Percentiles rank a stretch among this genome's conserved stretches.
Conservation (phyloP, 2,329 filamentous ascomycete genomes). For the Aspergillus sp. region DNA sequence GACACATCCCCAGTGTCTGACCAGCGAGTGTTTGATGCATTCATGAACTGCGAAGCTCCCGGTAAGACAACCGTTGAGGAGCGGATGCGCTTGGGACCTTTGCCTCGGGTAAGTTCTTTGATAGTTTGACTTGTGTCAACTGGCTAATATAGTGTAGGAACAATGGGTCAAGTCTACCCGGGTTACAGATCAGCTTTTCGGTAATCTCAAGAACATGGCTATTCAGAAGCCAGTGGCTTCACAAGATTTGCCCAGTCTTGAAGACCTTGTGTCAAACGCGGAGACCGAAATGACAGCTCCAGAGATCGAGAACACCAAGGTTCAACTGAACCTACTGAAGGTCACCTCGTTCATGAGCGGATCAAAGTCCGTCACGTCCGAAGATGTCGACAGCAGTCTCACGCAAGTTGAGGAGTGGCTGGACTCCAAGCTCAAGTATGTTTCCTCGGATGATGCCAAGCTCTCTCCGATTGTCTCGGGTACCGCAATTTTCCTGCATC, state of each 20-base stretch:
- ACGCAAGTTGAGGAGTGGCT: constrained; percentile 27
- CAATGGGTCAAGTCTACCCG: constrained; percentile 31
- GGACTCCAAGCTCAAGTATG: constrained; percentile 16
- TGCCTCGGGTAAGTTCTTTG: constrained; percentile 28
- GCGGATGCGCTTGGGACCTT: constrained; percentile 32
- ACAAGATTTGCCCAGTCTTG: constrained; percentile 22
- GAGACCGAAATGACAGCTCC: constrained; percentile 28
- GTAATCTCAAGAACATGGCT: constrained; percentile 25
- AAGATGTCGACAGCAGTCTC: constrained; percentile 25
- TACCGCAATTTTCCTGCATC: constrained; percentile 20
- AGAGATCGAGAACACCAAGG: constrained; percentile 29
- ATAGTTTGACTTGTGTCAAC: neutral
- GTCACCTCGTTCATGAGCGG: constrained; percentile 29
- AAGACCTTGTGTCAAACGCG: constrained; percentile 17
- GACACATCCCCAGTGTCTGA: constrained; percentile 25
- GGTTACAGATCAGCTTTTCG: constrained; percentile 32
- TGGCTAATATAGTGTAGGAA: constrained; percentile 24
- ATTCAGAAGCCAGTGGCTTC: constrained; percentile 26
- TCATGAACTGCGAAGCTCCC: constrained; percentile 37
- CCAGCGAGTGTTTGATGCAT: constrained; percentile 33
- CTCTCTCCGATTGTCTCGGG: constrained; percentile 16
- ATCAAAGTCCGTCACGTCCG: constrained; percentile 23
- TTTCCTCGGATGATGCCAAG: constrained; percentile 15
- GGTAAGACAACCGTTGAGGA: constrained; percentile 32
- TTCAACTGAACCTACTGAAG: constrained; percentile 30